A percentile compares a stretch with the other conserved stretches of the same genome.
Evolutionary conservation across 1,139 yeast genomes (phyloP).

Genomic region (Lodderomyces parapsilosis): DNA sequence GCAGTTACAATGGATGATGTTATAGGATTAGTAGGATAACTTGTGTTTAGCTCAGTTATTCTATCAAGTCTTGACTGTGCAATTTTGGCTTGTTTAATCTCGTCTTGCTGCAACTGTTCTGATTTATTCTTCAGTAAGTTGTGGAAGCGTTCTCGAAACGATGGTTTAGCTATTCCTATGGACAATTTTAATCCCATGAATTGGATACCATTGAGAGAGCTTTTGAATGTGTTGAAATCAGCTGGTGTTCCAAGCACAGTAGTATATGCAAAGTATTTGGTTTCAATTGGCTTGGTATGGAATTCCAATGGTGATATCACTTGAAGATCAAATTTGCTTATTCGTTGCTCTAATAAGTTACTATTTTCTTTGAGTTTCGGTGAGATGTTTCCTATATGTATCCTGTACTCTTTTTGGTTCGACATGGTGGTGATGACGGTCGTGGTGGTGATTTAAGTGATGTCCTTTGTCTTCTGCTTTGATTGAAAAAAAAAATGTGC

Average conservation of each 20-base stretch:
- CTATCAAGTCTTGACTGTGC: slow-evolving; percentile 43
- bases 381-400: slow-evolving; percentile 74
- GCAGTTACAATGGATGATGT: slow-evolving; percentile 18
- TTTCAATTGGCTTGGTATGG: slow-evolving; percentile 47
- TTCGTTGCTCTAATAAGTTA: slow-evolving; percentile 42
- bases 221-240: slow-evolving; percentile 47
- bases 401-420: slow-evolving; percentile 35
- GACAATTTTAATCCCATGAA: slow-evolving; percentile 72
- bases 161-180: slow-evolving; percentile 47
- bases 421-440: slow-evolving; percentile 4
- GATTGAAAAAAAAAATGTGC: too few species aligned
- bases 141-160: slow-evolving; percentile 40
- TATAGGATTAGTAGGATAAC: slow-evolving; percentile 26
- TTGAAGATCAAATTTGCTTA: slow-evolving; percentile 55
- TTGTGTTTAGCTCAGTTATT: slow-evolving; percentile 38
- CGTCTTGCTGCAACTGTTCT: slow-evolving; percentile 12
- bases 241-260: slow-evolving; percentile 52
- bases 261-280: slow-evolving; percentile 65
- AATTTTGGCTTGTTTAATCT: slow-evolving; percentile 26
- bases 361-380: slow-evolving; percentile 45
- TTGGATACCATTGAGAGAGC: slow-evolving; percentile 63
- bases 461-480: too few species aligned
- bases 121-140: slow-evolving; percentile 24
- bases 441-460: too few species aligned
- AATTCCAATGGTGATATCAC: slow-evolving; percentile 45